phyloP scores from a whole-genome alignment of 2,329 filamentous ascomycete genomes.

The Penicillium sp. region DNA sequence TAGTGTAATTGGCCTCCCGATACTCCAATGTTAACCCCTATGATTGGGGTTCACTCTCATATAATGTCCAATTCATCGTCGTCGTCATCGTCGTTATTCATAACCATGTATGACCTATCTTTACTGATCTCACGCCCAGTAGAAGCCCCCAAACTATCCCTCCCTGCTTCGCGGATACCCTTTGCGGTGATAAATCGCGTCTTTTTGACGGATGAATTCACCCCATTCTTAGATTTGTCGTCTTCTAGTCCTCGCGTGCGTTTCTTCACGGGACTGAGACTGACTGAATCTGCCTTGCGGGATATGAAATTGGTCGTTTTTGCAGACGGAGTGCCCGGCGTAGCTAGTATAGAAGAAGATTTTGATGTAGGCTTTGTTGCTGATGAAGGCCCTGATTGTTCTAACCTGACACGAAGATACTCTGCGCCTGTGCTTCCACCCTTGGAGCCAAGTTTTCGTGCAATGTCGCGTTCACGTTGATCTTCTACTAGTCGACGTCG shows the following conservation, averaged over 20 bases:
- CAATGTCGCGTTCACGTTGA: slow-evolving; percentile 43
- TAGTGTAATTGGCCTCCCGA: too few relatives aligned
- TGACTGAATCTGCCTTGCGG: slow-evolving; percentile 34
- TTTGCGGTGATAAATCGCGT: slow-evolving; percentile 75
- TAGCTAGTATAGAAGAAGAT: slow-evolving; percentile 18
- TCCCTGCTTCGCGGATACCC: slow-evolving; percentile 71
- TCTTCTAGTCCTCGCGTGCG: slow-evolving; percentile 29
- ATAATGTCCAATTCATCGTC: slow-evolving; percentile 50
- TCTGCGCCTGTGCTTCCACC: slow-evolving; percentile 37
- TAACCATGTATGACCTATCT: slow-evolving; percentile 2
- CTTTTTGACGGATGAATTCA: slow-evolving; percentile 51
- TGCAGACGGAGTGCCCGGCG: slow-evolving; percentile 14
- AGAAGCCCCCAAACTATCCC: slow-evolving; percentile 62
- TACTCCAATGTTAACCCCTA: too few relatives aligned
- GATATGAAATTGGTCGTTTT: slow-evolving; percentile 15
- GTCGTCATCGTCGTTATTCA: slow-evolving; percentile 45
- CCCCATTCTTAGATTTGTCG: slow-evolving; percentile 23
- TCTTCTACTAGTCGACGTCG: slow-evolving; percentile 41
- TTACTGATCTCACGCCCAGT: slow-evolving; percentile 37
- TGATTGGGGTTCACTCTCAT: slow-evolving; percentile 20
- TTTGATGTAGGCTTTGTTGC: slow-evolving; percentile 1
- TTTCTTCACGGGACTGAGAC: slow-evolving; percentile 37
- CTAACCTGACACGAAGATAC: slow-evolving; percentile 39
- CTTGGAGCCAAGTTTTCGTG: slow-evolving; percentile 35
- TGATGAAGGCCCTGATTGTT: slow-evolving; percentile 18